Evolutionary conservation across 2,329 filamentous ascomycete genomes (phyloP).

Genomic region (Magnaporthiopsis rhizophila): DNA sequence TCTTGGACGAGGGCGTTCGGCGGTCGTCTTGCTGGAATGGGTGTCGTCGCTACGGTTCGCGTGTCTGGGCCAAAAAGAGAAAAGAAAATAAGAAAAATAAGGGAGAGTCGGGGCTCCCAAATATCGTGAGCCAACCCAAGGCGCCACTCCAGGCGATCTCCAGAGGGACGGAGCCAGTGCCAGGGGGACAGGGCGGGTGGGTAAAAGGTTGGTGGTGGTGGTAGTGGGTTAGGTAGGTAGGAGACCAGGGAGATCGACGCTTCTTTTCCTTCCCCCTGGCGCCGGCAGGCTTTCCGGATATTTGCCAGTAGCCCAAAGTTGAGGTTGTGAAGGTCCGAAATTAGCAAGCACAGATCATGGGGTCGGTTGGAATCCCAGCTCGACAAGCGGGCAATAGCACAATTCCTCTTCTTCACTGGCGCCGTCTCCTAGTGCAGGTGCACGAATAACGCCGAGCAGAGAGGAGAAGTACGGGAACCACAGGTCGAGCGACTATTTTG

Average conservation of each 20-base stretch:
- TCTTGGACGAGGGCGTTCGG: not conserved
- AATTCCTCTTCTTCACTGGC: not conserved
- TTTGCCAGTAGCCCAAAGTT: not conserved
- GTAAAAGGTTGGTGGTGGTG: not conserved
- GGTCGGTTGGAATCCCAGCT: not conserved
- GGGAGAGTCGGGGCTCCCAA: not conserved
- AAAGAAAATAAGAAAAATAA: not conserved
- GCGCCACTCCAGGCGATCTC: not conserved
- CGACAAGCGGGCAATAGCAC: not conserved
- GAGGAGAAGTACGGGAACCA: too few species aligned
- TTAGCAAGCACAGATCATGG: not conserved
- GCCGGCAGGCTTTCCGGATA: not conserved
- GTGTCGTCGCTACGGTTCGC: not conserved
- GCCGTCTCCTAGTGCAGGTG: not conserved
- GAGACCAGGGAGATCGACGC: not conserved
- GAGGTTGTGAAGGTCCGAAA: not conserved
- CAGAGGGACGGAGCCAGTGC: not conserved
- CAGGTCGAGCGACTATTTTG: too few species aligned
- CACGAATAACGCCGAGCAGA: not conserved
- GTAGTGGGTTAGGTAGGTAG: not conserved
- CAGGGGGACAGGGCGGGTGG: too few species aligned
- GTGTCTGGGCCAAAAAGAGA: not conserved
- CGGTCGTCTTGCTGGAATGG: conserved; percentile 6
- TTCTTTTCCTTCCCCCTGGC: not conserved
- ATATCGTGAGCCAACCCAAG: conserved; percentile 1